These are phyloP conservation scores for Capronia epimyces DNA, from an alignment of 2,329 filamentous ascomycete species.

Conservation along the genomic window DNA sequence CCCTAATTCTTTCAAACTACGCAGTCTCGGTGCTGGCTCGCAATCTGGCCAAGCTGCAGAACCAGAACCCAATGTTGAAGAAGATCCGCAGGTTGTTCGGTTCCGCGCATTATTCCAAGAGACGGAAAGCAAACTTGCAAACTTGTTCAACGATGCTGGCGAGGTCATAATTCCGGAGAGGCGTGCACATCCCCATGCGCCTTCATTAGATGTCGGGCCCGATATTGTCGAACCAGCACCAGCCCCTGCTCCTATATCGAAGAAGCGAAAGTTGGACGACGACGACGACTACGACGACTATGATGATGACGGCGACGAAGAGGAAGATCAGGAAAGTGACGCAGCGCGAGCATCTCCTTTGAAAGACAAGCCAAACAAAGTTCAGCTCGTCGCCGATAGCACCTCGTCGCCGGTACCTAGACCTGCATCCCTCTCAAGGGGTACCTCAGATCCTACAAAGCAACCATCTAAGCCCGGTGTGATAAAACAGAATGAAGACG, in stretches of 20 bases:
- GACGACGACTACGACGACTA: slow-evolving; percentile 81
- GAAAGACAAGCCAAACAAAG: slow-evolving; percentile 43
- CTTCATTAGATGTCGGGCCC: slow-evolving; percentile 31
- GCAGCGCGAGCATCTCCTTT: slow-evolving; percentile 45
- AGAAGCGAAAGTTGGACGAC: slow-evolving; percentile 70
- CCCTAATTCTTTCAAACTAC: slow-evolving; percentile 39
- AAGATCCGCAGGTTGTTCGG: slow-evolving; percentile 61
- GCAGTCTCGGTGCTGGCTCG: slow-evolving; percentile 40
- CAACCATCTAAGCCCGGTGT: slow-evolving; percentile 56
- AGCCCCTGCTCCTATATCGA: slow-evolving; percentile 48
- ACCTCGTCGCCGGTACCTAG: slow-evolving; percentile 47
- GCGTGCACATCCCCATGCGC: slow-evolving; percentile 48
- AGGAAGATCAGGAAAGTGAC: slow-evolving; percentile 54
- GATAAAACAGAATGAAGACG: slow-evolving; percentile 60
- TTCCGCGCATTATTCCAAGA: slow-evolving; percentile 74
- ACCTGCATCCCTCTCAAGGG: slow-evolving; percentile 47
- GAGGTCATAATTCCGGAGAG: slow-evolving; percentile 31
- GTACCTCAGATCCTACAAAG: slow-evolving; percentile 39
- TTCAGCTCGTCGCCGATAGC: slow-evolving; percentile 31
- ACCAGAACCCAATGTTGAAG: slow-evolving; percentile 58
- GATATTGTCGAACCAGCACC: slow-evolving; percentile 48
- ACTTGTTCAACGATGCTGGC: slow-evolving; percentile 58
- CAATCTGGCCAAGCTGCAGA: slow-evolving; percentile 46
- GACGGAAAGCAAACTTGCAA: slow-evolving; percentile 69
- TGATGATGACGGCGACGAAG: slow-evolving; percentile 73